Evolutionary conservation across 164 flowering plant species (phyloP).

Genomic region (Stephania yunnanensis): DNA sequence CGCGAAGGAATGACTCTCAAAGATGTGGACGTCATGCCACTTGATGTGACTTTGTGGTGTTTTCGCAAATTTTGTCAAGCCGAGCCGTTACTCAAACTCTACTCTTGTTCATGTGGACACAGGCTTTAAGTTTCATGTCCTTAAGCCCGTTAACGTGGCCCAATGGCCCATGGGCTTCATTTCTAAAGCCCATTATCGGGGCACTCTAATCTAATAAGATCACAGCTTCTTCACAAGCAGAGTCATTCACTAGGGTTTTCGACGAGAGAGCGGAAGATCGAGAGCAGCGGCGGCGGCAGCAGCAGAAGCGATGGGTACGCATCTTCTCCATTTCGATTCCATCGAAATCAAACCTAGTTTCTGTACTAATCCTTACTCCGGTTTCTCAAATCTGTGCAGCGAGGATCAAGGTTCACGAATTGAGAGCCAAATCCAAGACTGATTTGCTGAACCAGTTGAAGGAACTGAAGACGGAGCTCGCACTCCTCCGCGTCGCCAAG

Average conservation of each 20-base stretch:
- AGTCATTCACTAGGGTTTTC: neutral
- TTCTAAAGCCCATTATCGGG: too few species aligned
- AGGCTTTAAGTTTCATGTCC: too few species aligned
- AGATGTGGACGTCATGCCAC: too few species aligned
- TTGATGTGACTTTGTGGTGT: too few species aligned
- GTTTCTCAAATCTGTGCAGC: constrained; percentile 26
- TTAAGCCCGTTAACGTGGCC: too few species aligned
- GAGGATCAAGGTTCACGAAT: constrained; percentile 72
- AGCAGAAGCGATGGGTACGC: neutral
- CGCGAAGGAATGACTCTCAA: too few species aligned
- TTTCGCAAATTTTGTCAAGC: too few species aligned
- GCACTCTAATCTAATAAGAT: too few species aligned
- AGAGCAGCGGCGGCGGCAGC: neutral
- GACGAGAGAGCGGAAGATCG: neutral
- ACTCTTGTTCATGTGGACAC: too few species aligned
- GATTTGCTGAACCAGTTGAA: constrained; percentile 54
- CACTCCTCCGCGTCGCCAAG: constrained; percentile 71
- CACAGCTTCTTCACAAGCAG: too few species aligned
- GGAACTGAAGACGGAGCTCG: constrained; percentile 68
- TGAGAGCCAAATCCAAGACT: constrained; percentile 45
- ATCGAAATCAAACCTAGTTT: neutral
- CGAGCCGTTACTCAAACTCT: too few species aligned
- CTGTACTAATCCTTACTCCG: neutral
- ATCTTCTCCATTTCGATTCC: neutral
- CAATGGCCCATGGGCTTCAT: too few species aligned